Conservation (phyloP, 768 basidiomycete species). For the Rhodosporidiobolus sp. region DNA sequence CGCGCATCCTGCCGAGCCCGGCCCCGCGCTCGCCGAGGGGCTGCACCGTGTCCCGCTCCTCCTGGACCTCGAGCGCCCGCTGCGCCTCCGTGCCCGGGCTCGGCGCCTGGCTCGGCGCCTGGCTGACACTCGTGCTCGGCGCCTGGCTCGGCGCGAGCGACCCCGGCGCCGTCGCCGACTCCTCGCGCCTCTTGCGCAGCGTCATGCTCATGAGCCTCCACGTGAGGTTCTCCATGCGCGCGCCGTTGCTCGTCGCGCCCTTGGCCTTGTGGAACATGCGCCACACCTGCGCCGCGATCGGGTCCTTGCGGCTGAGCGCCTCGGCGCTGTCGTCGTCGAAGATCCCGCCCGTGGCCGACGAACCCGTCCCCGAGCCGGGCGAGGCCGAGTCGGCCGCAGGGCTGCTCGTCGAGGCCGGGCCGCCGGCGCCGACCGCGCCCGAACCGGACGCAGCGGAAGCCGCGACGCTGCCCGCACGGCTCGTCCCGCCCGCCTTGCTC, state of each 20-base stretch:
- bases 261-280: conserved; percentile 90
- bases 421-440: not conserved
- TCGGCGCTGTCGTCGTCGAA: conserved; percentile 38
- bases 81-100: conserved; percentile 15
- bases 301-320: conserved; percentile 60
- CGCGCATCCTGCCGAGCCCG: not conserved
- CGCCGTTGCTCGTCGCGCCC: conserved; percentile 81
- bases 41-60: conserved; percentile 25
- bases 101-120: not conserved
- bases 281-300: conserved; percentile 93
- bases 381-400: conserved; percentile 1
- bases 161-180: conserved; percentile 48
- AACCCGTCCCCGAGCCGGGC: not conserved
- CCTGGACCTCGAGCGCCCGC: conserved; percentile 17
- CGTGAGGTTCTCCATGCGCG: conserved; percentile 95
- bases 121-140: not conserved
- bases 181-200: conserved; percentile 80
- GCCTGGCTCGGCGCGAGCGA: not conserved
- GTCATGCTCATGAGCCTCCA: conserved; percentile 99
- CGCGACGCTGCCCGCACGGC: not conserved
- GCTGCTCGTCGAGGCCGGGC: too few relatives aligned
- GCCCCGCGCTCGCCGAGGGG: conserved; percentile 6
- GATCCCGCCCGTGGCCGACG: conserved; percentile 21
- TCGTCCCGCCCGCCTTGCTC: not conserved
- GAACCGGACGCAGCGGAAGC: not conserved